Evolutionary conservation across 768 basidiomycete species (phyloP).

Genomic region (Trametes meyenii): DNA sequence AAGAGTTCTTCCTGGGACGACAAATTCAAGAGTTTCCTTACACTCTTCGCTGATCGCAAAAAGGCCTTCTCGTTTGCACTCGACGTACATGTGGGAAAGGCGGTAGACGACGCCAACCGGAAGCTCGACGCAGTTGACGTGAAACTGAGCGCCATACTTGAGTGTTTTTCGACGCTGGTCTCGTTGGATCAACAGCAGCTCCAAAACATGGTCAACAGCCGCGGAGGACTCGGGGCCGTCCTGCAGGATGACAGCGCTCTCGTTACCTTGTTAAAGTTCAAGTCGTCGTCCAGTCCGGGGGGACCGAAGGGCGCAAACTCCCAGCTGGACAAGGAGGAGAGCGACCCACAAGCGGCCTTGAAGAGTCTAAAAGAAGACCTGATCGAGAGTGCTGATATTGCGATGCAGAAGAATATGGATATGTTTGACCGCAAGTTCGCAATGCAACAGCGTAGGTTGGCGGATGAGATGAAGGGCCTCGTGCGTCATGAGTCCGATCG

Average conservation of each 20-base stretch:
- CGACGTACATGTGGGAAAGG: slow-evolving; percentile 31
- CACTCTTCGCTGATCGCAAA: slow-evolving; percentile 29
- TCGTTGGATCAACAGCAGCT: neutral
- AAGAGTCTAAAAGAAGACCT: neutral
- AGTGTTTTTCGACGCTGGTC: neutral
- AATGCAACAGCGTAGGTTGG: slow-evolving; percentile 45
- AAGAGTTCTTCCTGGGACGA: slow-evolving; percentile 34
- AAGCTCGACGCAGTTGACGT: slow-evolving; percentile 22
- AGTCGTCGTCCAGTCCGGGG: neutral
- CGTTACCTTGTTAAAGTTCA: neutral
- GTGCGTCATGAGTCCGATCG: slow-evolving; percentile 39
- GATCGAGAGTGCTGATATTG: neutral
- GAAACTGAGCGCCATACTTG: neutral
- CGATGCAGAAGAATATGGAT: neutral
- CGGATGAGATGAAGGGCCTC: slow-evolving; percentile 33
- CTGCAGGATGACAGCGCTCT: neutral
- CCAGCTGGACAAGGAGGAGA: neutral
- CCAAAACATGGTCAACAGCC: neutral
- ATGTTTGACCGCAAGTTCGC: slow-evolving; percentile 49
- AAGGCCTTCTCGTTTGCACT: slow-evolving; percentile 35
- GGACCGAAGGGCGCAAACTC: neutral
- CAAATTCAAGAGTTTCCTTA: slow-evolving; percentile 17
- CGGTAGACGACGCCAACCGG: slow-evolving; percentile 26
- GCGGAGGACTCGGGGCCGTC: slow-evolving; percentile 2
- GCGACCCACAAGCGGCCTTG: neutral